These are phyloP conservation scores for Thraustochytrium sp. DNA, from an alignment of 352 stramenopile genomes.

Conservation along the genomic window DNA sequence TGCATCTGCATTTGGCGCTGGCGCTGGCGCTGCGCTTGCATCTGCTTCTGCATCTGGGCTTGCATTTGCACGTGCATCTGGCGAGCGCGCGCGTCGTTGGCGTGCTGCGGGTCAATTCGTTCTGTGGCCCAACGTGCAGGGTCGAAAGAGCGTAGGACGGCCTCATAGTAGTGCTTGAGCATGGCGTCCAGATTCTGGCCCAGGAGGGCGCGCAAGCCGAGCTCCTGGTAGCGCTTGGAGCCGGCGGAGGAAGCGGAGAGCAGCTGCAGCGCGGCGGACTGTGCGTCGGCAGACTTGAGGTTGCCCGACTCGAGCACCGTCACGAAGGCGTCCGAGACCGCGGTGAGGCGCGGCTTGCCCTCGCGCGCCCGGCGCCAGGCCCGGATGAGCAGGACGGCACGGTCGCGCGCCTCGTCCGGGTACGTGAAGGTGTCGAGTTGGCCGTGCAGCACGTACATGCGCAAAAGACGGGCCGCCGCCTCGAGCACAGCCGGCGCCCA, in stretches of 20 bases:
- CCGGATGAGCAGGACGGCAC: background rate
- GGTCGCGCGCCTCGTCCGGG: background rate
- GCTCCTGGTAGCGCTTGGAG: background rate
- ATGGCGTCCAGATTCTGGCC: conserved; percentile 5
- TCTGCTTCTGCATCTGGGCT: too few relatives aligned
- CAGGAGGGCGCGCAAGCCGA: conserved; percentile 8
- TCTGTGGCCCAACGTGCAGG: conserved; percentile 1
- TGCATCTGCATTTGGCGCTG: too few relatives aligned
- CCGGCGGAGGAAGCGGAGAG: conserved; percentile 2
- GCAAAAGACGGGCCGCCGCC: background rate
- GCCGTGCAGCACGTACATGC: background rate
- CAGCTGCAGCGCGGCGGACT: conserved; percentile 21
- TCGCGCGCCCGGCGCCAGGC: conserved; percentile 5
- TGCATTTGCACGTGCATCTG: too few relatives aligned
- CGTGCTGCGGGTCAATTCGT: too few relatives aligned
- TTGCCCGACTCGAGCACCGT: conserved; percentile 14
- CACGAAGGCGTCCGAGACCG: conserved; percentile 12
- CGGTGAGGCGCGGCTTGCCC: background rate
- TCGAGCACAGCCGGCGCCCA: background rate
- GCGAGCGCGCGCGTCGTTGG: too few relatives aligned
- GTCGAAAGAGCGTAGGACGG: conserved; percentile 12
- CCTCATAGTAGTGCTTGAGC: conserved; percentile 23
- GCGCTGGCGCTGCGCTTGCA: too few relatives aligned
- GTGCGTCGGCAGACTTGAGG: conserved; percentile 7
- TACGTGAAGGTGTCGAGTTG: background rate